These are phyloP conservation scores for Rhodamnia rubescens DNA, from an alignment of 345 rosid species.

Conservation along the genomic window DNA sequence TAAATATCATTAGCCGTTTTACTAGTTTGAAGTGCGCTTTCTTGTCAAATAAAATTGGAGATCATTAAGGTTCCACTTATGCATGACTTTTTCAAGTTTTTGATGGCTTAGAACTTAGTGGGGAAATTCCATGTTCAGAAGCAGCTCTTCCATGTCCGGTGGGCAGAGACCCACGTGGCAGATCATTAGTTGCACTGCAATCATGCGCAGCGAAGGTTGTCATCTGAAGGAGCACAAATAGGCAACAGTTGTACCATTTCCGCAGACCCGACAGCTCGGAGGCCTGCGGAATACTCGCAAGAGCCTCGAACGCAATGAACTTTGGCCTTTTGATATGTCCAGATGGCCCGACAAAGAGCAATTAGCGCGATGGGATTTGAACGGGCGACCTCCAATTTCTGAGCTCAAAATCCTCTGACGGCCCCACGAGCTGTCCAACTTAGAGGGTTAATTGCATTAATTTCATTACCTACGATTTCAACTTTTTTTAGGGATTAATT, in stretches of 20 bases:
- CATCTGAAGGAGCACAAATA: not conserved
- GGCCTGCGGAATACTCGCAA: not conserved
- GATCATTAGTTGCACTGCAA: not conserved
- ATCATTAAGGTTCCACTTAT: not conserved
- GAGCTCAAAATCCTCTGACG: not conserved
- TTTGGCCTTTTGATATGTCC: not conserved
- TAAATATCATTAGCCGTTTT: not conserved
- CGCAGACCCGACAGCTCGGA: not conserved
- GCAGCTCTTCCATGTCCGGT: not conserved
- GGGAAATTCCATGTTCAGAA: not conserved
- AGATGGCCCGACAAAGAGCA: not conserved
- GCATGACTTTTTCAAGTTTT: not conserved
- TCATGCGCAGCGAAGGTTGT: not conserved
- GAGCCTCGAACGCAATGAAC: not conserved
- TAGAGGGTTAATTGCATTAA: not conserved
- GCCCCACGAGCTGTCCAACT: not conserved
- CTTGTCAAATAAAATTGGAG: not conserved
- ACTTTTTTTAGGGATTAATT: not conserved
- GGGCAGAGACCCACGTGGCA: not conserved
- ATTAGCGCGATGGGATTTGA: not conserved
- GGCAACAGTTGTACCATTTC: not conserved
- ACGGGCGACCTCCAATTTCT: fast-evolving
- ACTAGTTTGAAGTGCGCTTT: not conserved
- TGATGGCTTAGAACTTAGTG: not conserved
- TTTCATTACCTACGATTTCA: not conserved